Conservation (phyloP, 1,284 basidiomycete species). For the Irpex lacteus region DNA sequence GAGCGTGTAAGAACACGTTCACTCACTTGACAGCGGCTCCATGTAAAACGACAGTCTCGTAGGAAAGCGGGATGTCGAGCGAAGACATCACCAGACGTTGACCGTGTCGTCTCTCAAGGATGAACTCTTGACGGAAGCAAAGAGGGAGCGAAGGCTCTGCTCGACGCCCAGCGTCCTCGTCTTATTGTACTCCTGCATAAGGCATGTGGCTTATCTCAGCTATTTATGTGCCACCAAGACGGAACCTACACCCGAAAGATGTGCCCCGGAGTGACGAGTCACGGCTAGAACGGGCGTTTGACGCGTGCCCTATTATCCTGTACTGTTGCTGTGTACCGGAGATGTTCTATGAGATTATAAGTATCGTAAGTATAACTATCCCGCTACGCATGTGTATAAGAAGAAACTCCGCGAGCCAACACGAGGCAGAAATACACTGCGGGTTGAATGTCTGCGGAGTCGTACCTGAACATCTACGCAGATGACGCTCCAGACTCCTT, state of each 20-base stretch:
- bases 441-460: neutral
- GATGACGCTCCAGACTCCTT: neutral
- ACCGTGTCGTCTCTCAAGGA: constrained; percentile 18
- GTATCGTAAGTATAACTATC: neutral
- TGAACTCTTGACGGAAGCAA: constrained; percentile 8
- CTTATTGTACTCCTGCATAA: constrained; percentile 6
- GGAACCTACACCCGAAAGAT: neutral
- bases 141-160: constrained; percentile 1
- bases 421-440: constrained; percentile 3
- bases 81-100: constrained; percentile 22
- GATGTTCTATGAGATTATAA: neutral
- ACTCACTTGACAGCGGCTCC: constrained; percentile 28
- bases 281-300: neutral
- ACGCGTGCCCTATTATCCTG: neutral
- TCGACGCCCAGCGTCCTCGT: neutral
- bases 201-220: neutral
- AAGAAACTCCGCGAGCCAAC: constrained; percentile 8
- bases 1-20: neutral
- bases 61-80: constrained; percentile 19
- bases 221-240: neutral
- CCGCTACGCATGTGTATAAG: neutral
- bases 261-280: constrained; percentile 4
- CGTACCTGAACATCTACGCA: neutral
- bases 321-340: constrained; percentile 3
- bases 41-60: constrained; percentile 24